phyloP scores from a whole-genome alignment of 2,329 filamentous ascomycete genomes.

The Pyricularia sp. region DNA sequence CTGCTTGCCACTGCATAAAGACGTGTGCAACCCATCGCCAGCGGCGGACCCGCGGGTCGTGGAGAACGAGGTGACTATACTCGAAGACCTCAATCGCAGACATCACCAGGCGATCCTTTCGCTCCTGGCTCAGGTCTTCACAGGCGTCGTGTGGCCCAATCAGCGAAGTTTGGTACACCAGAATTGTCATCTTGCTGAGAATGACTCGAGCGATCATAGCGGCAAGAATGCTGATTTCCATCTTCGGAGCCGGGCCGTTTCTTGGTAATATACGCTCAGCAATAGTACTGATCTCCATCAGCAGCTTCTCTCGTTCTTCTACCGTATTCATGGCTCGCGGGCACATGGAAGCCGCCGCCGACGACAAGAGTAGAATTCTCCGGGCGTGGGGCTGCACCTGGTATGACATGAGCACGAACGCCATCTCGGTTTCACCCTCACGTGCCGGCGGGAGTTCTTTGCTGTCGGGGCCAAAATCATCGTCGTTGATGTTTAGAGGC shows the following conservation, averaged over 20 bases:
- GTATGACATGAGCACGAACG: conserved; percentile 32
- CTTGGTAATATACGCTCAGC: conserved; percentile 46
- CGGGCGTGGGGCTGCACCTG: conserved; percentile 29
- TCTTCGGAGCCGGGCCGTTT: conserved; percentile 34
- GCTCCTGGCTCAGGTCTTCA: conserved; percentile 21
- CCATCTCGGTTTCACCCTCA: conserved; percentile 43
- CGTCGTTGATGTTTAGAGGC: conserved; percentile 49
- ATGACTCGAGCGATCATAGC: conserved; percentile 39
- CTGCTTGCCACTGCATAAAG: conserved; percentile 50
- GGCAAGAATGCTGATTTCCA: conserved; percentile 40
- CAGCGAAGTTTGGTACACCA: conserved; percentile 43
- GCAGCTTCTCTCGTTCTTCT: conserved; percentile 31
- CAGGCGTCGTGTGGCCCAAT: conserved; percentile 24
- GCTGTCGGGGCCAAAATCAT: conserved; percentile 37
- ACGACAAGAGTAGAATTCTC: conserved; percentile 26
- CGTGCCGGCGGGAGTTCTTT: conserved; percentile 34
- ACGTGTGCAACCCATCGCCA: conserved; percentile 53
- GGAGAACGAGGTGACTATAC: conserved; percentile 44
- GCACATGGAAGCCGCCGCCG: conserved; percentile 19
- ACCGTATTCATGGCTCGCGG: conserved; percentile 20
- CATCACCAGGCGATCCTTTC: conserved; percentile 31
- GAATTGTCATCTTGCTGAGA: conserved; percentile 43
- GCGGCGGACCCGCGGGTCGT: conserved; percentile 34
- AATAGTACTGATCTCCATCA: conserved; percentile 21
- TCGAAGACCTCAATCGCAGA: conserved; percentile 46